Conservation (phyloP, 768 basidiomycete species). For the Kwoniella botswanensis region DNA sequence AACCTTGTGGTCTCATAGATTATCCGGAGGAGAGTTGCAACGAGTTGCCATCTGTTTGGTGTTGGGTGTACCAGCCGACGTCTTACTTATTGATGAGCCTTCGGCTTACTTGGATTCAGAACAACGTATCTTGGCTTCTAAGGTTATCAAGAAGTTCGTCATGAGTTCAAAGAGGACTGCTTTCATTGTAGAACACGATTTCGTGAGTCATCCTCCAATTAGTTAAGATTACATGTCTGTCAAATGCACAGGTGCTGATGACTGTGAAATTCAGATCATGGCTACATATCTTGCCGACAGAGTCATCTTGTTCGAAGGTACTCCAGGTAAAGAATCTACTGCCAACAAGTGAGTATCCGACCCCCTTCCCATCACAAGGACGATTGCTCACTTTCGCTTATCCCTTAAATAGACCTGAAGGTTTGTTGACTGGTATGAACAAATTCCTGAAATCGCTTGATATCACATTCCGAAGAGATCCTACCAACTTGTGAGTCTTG, state of each 20-base stretch:
- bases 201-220: slow-evolving; percentile 58
- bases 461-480: slow-evolving; percentile 97
- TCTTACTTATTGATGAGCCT: slow-evolving; percentile 96
- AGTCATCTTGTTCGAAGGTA: slow-evolving; percentile 59
- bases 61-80: slow-evolving; percentile 72
- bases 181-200: slow-evolving; percentile 99
- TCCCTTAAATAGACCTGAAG: slow-evolving; percentile 72
- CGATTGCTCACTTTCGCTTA: neutral
- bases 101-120: slow-evolving; percentile 82
- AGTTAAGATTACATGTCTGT: too few relatives aligned
- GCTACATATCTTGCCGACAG: slow-evolving; percentile 98
- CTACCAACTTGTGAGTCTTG: slow-evolving; percentile 64
- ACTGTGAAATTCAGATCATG: slow-evolving; percentile 69
- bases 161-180: slow-evolving; percentile 97
- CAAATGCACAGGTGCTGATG: slow-evolving; percentile 8
- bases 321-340: slow-evolving; percentile 83
- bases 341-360: slow-evolving; percentile 76
- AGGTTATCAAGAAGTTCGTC: slow-evolving; percentile 98
- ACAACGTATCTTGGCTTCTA: slow-evolving; percentile 96
- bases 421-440: slow-evolving; percentile 95
- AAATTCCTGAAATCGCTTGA: slow-evolving; percentile 92
- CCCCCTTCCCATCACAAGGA: neutral
- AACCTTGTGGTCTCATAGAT: slow-evolving; percentile 31
- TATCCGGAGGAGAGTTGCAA: slow-evolving; percentile 98
- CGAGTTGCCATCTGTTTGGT: slow-evolving; percentile 95